These are phyloP conservation scores for Cordia subcordata DNA, from an alignment of 257 asterid species.

Conservation along the genomic window DNA sequence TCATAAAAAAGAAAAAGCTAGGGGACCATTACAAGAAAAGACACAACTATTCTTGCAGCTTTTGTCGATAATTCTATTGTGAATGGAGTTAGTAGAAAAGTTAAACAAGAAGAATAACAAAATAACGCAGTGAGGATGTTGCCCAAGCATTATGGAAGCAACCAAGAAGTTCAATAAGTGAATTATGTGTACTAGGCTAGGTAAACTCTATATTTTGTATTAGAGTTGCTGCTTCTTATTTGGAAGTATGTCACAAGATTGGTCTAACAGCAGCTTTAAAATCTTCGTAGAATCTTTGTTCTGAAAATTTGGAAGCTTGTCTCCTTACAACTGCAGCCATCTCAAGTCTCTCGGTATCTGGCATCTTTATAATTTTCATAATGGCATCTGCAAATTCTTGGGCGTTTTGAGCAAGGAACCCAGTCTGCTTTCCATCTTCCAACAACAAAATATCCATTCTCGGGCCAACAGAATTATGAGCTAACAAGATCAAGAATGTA, in stretches of 20 bases:
- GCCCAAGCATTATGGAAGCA: too few relatives aligned
- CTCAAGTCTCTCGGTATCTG: constrained; percentile 49
- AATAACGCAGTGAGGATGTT: too few relatives aligned
- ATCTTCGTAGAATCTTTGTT: constrained; percentile 69
- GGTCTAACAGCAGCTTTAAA: constrained; percentile 71
- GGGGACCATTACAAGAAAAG: too few relatives aligned
- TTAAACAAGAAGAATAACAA: too few relatives aligned
- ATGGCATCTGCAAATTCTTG: constrained; percentile 82
- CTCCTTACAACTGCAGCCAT: constrained; percentile 83
- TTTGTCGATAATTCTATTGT: too few relatives aligned
- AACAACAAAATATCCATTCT: constrained; percentile 80
- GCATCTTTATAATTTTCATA: constrained; percentile 46
- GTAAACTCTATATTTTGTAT: too few relatives aligned
- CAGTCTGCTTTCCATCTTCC: constrained; percentile 77
- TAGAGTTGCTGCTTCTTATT: constrained; percentile 2
- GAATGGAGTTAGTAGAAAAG: too few relatives aligned
- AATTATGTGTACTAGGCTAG: too few relatives aligned
- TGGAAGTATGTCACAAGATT: constrained; percentile 23
- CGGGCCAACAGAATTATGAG: constrained; percentile 96
- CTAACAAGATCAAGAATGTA: constrained; percentile 27
- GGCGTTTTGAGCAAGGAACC: constrained; percentile 63
- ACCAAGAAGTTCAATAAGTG: too few relatives aligned
- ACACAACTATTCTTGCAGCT: too few relatives aligned
- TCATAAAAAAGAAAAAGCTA: too few relatives aligned
- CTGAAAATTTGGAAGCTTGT: constrained; percentile 73